A percentile compares a stretch with the other conserved stretches of the same genome.
phyloP scores from a whole-genome alignment of 352 stramenopile genomes.

The Phytophthora rubi region DNA sequence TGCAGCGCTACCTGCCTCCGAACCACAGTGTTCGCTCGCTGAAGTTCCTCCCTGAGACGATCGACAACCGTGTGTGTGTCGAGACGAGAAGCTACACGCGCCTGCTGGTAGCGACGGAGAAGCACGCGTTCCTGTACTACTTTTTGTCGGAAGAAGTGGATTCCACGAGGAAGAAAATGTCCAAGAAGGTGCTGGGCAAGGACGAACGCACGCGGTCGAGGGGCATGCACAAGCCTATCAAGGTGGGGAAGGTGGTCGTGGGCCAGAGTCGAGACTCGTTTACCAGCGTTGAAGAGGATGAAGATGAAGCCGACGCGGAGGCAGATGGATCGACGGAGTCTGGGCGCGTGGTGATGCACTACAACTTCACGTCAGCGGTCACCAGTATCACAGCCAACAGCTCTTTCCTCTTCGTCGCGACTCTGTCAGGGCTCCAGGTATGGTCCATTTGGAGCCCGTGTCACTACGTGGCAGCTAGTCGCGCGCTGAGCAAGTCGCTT shows the following conservation, averaged over 20 bases:
- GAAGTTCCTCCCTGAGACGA: conserved; percentile 82
- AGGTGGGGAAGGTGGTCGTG: conserved; percentile 37
- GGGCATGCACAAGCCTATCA: conserved; percentile 53
- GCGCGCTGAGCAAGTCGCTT: conserved; percentile 59
- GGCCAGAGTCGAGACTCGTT: conserved; percentile 45
- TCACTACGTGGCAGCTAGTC: conserved; percentile 75
- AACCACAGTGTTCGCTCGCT: conserved; percentile 76
- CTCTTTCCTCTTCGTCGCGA: conserved; percentile 85
- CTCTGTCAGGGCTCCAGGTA: conserved; percentile 71
- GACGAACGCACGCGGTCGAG: conserved; percentile 52
- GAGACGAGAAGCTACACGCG: conserved; percentile 82
- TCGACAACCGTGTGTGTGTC: conserved; percentile 79
- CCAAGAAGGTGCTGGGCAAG: conserved; percentile 73
- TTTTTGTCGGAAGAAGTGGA: conserved; percentile 79
- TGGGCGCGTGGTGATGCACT: conserved; percentile 86
- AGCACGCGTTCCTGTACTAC: conserved; percentile 83
- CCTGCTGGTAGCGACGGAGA: conserved; percentile 66
- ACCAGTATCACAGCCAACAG: conserved; percentile 81
- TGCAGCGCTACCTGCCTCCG: conserved; percentile 76
- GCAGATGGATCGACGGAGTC: conserved; percentile 48
- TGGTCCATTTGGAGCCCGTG: conserved; percentile 91
- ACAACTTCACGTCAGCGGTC: conserved; percentile 71
- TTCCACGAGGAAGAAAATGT: conserved; percentile 78
- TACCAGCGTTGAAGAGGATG: conserved; percentile 35
- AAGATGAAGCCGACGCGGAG: conserved; percentile 23